phyloP scores from a whole-genome alignment of 1,139 yeast genomes.

The Kazachstania sp. region DNA sequence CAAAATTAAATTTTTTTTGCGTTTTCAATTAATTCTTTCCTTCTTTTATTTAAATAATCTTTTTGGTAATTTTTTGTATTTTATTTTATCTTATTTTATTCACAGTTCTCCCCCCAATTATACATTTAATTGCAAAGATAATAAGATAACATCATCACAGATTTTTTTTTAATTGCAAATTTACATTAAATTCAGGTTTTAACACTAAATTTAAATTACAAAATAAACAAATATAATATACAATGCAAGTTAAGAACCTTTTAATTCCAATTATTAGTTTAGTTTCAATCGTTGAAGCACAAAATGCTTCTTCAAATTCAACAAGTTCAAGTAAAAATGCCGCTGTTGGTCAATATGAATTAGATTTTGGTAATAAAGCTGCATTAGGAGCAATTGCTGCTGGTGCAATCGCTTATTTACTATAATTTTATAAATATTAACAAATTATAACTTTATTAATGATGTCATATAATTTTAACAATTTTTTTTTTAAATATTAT shows the following conservation, averaged over 20 bases:
- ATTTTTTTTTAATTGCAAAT: not conserved
- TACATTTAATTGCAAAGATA: not conserved
- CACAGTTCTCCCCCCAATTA: too few relatives aligned
- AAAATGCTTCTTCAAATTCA: slow-evolving; percentile 3
- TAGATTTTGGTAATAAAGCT: not conserved
- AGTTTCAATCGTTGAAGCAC: slow-evolving; percentile 6
- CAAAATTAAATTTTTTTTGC: too few relatives aligned
- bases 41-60: too few relatives aligned
- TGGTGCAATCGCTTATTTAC: slow-evolving; percentile 9
- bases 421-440: slow-evolving; percentile 11
- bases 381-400: slow-evolving; percentile 2
- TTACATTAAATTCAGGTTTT: not conserved
- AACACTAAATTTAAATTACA: not conserved
- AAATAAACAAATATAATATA: not conserved
- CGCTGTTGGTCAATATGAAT: slow-evolving; percentile 4
- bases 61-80: too few relatives aligned
- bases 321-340: slow-evolving; percentile 3
- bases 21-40: too few relatives aligned
- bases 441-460: too few relatives aligned
- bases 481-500: too few relatives aligned
- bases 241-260: slow-evolving; percentile 9
- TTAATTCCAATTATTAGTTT: slow-evolving; percentile 8
- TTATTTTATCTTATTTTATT: too few relatives aligned
- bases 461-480: too few relatives aligned
- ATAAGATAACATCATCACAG: not conserved